These are phyloP conservation scores for Taphrina populina DNA, from an alignment of 1,139 yeast species.

Conservation along the genomic window DNA sequence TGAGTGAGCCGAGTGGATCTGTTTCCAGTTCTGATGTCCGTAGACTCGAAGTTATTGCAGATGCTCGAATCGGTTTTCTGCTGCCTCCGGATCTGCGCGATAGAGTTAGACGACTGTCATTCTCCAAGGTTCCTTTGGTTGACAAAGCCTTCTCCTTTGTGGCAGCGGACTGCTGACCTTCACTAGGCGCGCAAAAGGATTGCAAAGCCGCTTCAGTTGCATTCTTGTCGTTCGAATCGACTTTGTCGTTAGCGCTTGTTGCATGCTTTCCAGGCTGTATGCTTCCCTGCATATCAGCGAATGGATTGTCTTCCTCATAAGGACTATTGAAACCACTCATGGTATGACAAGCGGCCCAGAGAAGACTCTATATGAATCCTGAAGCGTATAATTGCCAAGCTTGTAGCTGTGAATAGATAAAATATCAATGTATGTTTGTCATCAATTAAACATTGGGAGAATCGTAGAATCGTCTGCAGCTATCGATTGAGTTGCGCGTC, in stretches of 20 bases:
- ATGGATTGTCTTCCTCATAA: constrained; percentile 32
- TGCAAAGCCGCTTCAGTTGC: background rate
- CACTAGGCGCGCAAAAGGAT: background rate
- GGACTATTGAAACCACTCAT: constrained; percentile 28
- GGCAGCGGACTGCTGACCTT: background rate
- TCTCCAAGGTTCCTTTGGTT: background rate
- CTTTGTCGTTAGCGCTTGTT: background rate
- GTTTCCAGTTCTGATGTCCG: constrained; percentile 24
- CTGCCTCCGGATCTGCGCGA: constrained; percentile 7
- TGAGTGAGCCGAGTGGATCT: constrained; percentile 29
- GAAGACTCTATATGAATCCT: too few species aligned
- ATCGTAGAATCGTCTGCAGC: too few species aligned
- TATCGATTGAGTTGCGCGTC: too few species aligned
- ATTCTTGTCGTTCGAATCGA: background rate
- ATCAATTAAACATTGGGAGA: too few species aligned
- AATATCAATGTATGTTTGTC: too few species aligned
- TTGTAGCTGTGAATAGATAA: too few species aligned
- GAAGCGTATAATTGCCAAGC: too few species aligned
- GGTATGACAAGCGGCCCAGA: too few species aligned
- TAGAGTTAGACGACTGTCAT: background rate
- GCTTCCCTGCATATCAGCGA: constrained; percentile 30
- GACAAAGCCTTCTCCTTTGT: background rate
- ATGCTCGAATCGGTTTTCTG: constrained; percentile 28
- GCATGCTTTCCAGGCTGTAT: background rate
- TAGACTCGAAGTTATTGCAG: constrained; percentile 23